Evolutionary conservation across 495 filamentous ascomycete species (phyloP), one percentile per base, ranked within the genome.

Genomic region (Hypoxylon perforatum): DNA sequence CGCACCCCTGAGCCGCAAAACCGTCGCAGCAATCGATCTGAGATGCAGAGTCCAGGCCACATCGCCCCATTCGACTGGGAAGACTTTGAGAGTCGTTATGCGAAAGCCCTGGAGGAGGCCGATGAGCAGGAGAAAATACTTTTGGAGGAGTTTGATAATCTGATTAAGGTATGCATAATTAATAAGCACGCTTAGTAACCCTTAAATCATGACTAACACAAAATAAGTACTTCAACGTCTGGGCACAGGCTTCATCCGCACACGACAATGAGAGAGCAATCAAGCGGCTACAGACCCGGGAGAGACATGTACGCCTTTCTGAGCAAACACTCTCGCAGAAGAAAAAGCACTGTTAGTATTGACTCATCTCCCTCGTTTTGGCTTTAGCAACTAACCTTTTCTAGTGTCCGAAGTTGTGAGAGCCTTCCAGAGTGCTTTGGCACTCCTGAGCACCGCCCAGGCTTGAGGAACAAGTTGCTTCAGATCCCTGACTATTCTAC

Each of bases 361-460:
- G 1, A 14, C 12, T 50, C 25, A 39, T 47, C 35, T 19, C 11
- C 3, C 9, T 5, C 51, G 28, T 8, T 30, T 18, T 36, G 9
- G 28, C 28, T 7, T 30, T 17, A 45, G 14, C 12, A 42, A 21
- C 44, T 59, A 17, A 63, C 46, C 49, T 41, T 41, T 53, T 51
- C 5, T 62, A 92, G 91, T 93, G 70, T 80, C 81, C 42, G 85
- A 91, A 67, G 92, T 95, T 39, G 90, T 95, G 9, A 84, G 87
- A 66, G 92, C 92, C 25, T 95, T 95, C 70, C 86, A 94, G 71
- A 92, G 83, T 73, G 92, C 92, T 47, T 77, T 94, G 21, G 86
- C 88, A 6, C 82, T 94, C 21, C 78, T 94, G 28, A 79, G 79
- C 62, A 63, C 72, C 21, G 66, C 66, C 10, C 66, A 30, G 30